A percentile compares a stretch with the other conserved stretches of the same genome.
Conservation (phyloP, 2,329 filamentous ascomycete genomes). For the Grosmannia huntii region DNA sequence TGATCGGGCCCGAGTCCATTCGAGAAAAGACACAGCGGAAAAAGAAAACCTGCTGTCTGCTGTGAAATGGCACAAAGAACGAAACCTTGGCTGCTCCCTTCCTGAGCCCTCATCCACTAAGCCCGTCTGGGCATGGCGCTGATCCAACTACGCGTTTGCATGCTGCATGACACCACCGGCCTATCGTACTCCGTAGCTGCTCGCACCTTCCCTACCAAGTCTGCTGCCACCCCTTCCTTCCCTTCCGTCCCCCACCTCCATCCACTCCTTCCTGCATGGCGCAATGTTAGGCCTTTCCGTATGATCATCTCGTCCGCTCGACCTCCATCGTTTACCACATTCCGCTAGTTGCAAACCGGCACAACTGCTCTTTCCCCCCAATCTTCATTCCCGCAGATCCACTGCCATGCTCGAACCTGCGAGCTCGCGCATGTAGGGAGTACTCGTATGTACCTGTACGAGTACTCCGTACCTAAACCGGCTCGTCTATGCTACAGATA, state of each 20-base stretch:
- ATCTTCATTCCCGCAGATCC: constrained; percentile 5
- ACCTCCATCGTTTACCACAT: background rate
- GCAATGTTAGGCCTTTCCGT: no score
- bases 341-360: background rate
- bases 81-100: background rate
- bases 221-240: background rate
- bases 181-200: background rate
- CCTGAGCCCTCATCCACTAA: background rate
- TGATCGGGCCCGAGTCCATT: no score
- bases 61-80: background rate
- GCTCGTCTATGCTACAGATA: background rate
- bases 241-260: background rate
- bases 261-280: background rate
- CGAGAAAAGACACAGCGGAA: no score
- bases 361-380: background rate
- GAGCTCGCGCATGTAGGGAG: background rate
- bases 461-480: no score
- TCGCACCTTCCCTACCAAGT: background rate
- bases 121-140: constrained; percentile 6
- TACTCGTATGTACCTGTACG: no score
- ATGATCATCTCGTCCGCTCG: no score
- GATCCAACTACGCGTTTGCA: background rate
- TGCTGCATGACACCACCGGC: constrained; percentile 1
- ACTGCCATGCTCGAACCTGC: constrained; percentile 4
- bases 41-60: background rate